These are phyloP conservation scores for Diatrype stigma DNA, from an alignment of 2,329 filamentous ascomycete species.

Conservation along the genomic window DNA sequence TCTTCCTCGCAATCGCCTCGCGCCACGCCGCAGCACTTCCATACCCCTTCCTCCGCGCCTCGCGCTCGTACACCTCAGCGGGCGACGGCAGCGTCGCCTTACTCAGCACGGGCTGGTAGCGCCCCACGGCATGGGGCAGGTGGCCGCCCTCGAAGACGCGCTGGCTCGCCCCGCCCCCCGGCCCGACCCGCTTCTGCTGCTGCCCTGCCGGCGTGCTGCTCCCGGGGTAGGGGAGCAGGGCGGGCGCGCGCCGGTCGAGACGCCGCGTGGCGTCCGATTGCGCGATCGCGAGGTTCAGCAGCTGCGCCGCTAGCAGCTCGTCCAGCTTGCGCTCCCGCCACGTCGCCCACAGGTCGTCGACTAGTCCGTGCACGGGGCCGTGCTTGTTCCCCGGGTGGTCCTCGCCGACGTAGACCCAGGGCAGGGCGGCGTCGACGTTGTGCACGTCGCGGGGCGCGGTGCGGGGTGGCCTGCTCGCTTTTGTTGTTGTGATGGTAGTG, in stretches of 20 bases:
- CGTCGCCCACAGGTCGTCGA: slow-evolving; percentile 73
- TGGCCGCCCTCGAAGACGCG: slow-evolving; percentile 54
- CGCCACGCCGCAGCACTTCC: slow-evolving; percentile 43
- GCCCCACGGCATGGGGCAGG: slow-evolving; percentile 43
- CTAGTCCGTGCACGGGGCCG: slow-evolving; percentile 55
- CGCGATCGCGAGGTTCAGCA: slow-evolving; percentile 57
- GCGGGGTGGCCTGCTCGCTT: slow-evolving; percentile 29
- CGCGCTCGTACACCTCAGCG: slow-evolving; percentile 56
- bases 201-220: neutral
- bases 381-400: slow-evolving; percentile 56
- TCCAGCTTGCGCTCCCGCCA: slow-evolving; percentile 89
- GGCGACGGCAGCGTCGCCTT: slow-evolving; percentile 45
- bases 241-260: slow-evolving; percentile 7
- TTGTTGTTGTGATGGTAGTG: too few species aligned
- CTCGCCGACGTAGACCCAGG: slow-evolving; percentile 79
- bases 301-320: slow-evolving; percentile 71
- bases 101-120: slow-evolving; percentile 53
- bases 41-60: slow-evolving; percentile 59
- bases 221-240: neutral
- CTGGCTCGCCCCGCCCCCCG: slow-evolving; percentile 23
- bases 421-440: slow-evolving; percentile 59
- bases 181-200: slow-evolving; percentile 4
- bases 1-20: slow-evolving; percentile 18
- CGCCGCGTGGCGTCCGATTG: slow-evolving; percentile 28
- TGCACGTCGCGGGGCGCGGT: slow-evolving; percentile 10